Evolutionary conservation across 2,329 filamentous ascomycete species (phyloP), one percentile per base, ranked within the genome.

Genomic region (Chaetomium strumarium): DNA sequence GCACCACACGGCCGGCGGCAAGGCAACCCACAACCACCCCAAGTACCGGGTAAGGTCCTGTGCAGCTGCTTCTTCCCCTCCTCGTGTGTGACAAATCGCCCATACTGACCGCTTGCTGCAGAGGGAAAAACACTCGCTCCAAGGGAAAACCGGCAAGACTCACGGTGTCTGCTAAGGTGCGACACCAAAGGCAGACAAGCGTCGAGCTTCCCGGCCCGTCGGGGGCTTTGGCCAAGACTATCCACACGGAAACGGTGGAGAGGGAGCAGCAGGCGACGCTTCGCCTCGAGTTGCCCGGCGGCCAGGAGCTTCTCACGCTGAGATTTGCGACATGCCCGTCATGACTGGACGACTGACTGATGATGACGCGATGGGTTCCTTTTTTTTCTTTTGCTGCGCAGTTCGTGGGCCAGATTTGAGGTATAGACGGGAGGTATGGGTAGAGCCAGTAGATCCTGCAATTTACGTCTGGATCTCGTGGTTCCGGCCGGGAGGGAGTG

Each of bases 141-240:
- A 95, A 72, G 91, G 88, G 14, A 91, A 93, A 80, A 81, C 82
- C 53, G 91, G 90, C 51, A 96, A 96, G 80, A 92, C 90, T 1
- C 91, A 96, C 69, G 85, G 82, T 37, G 76, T 95, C 54, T 96
- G 91, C 72, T 96, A 81, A 53, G 29, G 13, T 33, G 19, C 31
- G 38, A 37, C 50, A 48, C 30, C 43, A 51, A 40, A 44, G 43
- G 7, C 41, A 17, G 30, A 3, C 51, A 13, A 51, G 43, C 17
- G 16, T 51, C 13, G 45, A 52, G 40, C 34, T 29, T 24, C 24
- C 24, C 24, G 24, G 24, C 24, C 24, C 24, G 24, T 24, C 24
- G 24, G 24, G 24, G 24, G 24, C 24, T 4, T 24, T 24, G 24
- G 24, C 24, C 24, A 24, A 24, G 24, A 24, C 17, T 19, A 37